Evolutionary conservation across 2,329 filamentous ascomycete species (phyloP).

Genomic region (Fusarium sp.): DNA sequence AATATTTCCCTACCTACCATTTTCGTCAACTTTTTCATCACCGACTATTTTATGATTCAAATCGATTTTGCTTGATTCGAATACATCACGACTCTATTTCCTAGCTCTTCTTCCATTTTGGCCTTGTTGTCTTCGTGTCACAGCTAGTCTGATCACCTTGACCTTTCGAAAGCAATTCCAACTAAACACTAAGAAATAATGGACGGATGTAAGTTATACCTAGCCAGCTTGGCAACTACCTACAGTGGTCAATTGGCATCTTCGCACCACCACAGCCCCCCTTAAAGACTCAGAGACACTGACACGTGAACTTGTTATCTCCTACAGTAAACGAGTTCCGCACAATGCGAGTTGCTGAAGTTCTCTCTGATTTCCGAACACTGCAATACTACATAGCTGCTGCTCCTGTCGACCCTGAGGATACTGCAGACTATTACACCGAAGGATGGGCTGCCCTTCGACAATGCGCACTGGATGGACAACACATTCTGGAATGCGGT

Average conservation of each 20-base stretch:
- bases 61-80: slow-evolving; percentile 7
- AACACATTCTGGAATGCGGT: slow-evolving; percentile 71
- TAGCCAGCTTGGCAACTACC: slow-evolving; percentile 6
- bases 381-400: slow-evolving; percentile 71
- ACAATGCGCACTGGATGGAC: slow-evolving; percentile 70
- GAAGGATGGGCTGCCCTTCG: slow-evolving; percentile 71
- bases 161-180: slow-evolving; percentile 1
- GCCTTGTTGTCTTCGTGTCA: background rate
- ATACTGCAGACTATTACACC: slow-evolving; percentile 69
- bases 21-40: slow-evolving; percentile 6
- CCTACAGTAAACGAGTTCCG: slow-evolving; percentile 68
- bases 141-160: slow-evolving; percentile 7
- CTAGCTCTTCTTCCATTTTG: background rate
- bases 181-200: slow-evolving; percentile 22
- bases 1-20: slow-evolving; percentile 27
- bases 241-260: slow-evolving; percentile 7
- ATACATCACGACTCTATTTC: slow-evolving; percentile 1
- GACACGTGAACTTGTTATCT: slow-evolving; percentile 19
- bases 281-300: slow-evolving; percentile 21
- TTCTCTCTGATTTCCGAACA: slow-evolving; percentile 69
- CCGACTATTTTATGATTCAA: slow-evolving; percentile 5
- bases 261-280: background rate
- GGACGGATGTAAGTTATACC: slow-evolving; percentile 42
- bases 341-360: slow-evolving; percentile 67
- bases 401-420: slow-evolving; percentile 62